phyloP scores from a whole-genome alignment of 1,139 yeast species.

The Yamadazyma friedrichii region DNA sequence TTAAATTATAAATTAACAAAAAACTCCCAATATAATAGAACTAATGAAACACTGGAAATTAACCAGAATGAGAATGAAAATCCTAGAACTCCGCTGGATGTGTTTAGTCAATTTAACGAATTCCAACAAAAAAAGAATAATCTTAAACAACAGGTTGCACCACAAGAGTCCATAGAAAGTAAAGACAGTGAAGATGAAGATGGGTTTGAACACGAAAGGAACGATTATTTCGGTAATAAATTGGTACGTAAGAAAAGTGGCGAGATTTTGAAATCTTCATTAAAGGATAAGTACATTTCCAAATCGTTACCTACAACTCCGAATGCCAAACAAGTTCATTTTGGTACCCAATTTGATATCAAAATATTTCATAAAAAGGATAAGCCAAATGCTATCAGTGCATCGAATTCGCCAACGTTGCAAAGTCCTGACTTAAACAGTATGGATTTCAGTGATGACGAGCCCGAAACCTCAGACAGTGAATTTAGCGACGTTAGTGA shows the following conservation, averaged over 20 bases:
- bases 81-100: background rate
- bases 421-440: conserved; percentile 21
- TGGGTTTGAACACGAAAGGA: background rate
- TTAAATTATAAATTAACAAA: conserved; percentile 4
- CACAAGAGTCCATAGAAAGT: conserved; percentile 2
- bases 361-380: conserved; percentile 67
- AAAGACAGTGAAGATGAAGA: background rate
- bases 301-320: conserved; percentile 76
- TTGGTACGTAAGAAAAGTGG: conserved; percentile 75
- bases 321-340: conserved; percentile 73
- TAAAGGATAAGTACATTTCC: conserved; percentile 45
- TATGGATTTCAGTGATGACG: conserved; percentile 14
- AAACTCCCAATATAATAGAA: conserved; percentile 7
- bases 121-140: background rate
- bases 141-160: background rate
- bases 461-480: conserved; percentile 25
- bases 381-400: conserved; percentile 73
- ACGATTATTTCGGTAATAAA: conserved; percentile 13
- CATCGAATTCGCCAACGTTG: conserved; percentile 56
- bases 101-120: background rate
- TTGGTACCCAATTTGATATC: conserved; percentile 59
- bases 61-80: background rate
- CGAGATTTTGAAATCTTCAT: conserved; percentile 72
- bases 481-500: conserved; percentile 14
- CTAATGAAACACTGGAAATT: background rate